A percentile compares a stretch with the other conserved stretches of the same genome.
phyloP scores from a whole-genome alignment of 2,329 filamentous ascomycete species.

The Lachnellula hyalina region DNA sequence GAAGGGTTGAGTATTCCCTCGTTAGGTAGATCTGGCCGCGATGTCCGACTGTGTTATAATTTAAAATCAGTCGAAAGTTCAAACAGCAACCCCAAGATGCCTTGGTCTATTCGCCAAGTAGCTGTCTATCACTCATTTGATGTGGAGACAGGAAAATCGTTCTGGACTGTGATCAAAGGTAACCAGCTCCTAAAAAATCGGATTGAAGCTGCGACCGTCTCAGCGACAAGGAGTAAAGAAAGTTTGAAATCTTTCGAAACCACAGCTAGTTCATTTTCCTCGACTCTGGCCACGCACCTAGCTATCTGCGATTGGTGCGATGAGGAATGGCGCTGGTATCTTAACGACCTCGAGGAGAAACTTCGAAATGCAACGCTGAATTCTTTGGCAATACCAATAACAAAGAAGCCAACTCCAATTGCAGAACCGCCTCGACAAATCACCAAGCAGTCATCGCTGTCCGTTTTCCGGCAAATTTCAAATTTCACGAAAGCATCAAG shows the following conservation, averaged over 20 bases:
- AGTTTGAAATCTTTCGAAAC: neutral
- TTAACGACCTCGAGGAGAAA: slow-evolving; percentile 32
- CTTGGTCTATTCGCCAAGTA: slow-evolving; percentile 36
- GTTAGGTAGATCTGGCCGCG: slow-evolving; percentile 33
- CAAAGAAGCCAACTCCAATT: neutral
- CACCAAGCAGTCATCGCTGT: neutral
- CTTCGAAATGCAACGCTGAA: slow-evolving; percentile 18
- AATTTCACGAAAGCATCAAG: neutral
- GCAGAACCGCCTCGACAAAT: neutral
- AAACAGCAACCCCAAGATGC: slow-evolving; percentile 9
- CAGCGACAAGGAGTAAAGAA: neutral
- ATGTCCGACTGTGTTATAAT: slow-evolving; percentile 36
- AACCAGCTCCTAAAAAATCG: slow-evolving; percentile 31
- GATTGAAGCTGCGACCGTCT: slow-evolving; percentile 20
- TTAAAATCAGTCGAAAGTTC: slow-evolving; percentile 34
- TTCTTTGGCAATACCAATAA: neutral
- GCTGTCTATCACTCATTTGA: slow-evolving; percentile 37
- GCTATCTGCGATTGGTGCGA: slow-evolving; percentile 33
- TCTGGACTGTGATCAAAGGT: slow-evolving; percentile 37
- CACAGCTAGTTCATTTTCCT: slow-evolving; percentile 1
- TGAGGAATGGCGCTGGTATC: slow-evolving; percentile 38
- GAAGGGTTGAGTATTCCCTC: slow-evolving; percentile 20
- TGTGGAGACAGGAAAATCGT: slow-evolving; percentile 26
- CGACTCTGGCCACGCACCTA: slow-evolving; percentile 30
- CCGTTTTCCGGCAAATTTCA: neutral